These are phyloP conservation scores for Saturnispora mendoncae DNA, from an alignment of 805 yeast species.

Conservation along the genomic window DNA sequence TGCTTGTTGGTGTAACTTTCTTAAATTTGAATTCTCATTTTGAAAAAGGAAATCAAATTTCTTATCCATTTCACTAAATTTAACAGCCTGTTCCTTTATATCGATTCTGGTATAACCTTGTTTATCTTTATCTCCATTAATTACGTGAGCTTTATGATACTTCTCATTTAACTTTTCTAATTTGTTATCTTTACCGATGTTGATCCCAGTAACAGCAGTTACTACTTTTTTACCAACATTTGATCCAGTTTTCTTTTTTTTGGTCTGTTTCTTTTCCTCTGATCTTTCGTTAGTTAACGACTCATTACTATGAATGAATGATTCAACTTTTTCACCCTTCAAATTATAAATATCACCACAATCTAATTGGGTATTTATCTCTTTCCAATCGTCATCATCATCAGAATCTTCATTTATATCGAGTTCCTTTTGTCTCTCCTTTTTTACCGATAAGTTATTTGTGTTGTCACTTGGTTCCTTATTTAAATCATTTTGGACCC, in stretches of 20 bases:
- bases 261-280: slow-evolving; percentile 8
- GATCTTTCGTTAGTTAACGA: slow-evolving; percentile 12
- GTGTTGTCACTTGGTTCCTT: not conserved
- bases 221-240: slow-evolving; percentile 10
- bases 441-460: not conserved
- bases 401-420: slow-evolving; percentile 17
- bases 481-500: not conserved
- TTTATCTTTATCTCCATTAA: slow-evolving; percentile 39
- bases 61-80: slow-evolving; percentile 44
- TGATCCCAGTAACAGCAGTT: slow-evolving; percentile 9
- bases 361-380: slow-evolving; percentile 75
- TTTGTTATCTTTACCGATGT: slow-evolving; percentile 10
- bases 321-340: slow-evolving; percentile 54
- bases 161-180: slow-evolving; percentile 10
- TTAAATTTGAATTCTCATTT: slow-evolving; percentile 26
- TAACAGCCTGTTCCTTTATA: slow-evolving; percentile 75
- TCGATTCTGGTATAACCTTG: slow-evolving; percentile 85
- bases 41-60: slow-evolving; percentile 45
- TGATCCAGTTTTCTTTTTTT: slow-evolving; percentile 11
- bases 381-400: slow-evolving; percentile 65
- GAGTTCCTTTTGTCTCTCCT: slow-evolving; percentile 6
- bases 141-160: slow-evolving; percentile 17
- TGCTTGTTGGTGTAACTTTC: slow-evolving; percentile 21
- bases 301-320: slow-evolving; percentile 25
- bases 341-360: slow-evolving; percentile 67